Conservation (phyloP, 805 yeast species). For the Danielia reshetovae region DNA sequence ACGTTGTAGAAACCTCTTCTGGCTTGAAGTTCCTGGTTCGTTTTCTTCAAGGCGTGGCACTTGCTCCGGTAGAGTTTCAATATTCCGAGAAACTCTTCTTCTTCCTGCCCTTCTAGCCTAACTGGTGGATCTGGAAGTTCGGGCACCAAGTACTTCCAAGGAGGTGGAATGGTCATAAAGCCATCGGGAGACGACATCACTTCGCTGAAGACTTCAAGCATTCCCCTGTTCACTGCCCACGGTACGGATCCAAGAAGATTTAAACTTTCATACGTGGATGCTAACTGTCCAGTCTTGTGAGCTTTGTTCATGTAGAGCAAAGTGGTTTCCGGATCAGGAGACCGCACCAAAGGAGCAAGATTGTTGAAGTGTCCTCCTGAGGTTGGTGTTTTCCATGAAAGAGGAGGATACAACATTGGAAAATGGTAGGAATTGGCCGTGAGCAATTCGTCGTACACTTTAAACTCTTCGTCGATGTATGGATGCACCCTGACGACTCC, state of each 20-base stretch:
- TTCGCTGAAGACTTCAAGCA: slow-evolving; percentile 20
- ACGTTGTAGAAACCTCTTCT: slow-evolving; percentile 19
- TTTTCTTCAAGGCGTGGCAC: background rate
- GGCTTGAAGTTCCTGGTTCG: slow-evolving; percentile 4
- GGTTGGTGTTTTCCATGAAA: slow-evolving; percentile 29
- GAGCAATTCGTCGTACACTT: slow-evolving; percentile 8
- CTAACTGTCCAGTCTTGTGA: slow-evolving; percentile 29
- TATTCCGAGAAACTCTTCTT: slow-evolving; percentile 9
- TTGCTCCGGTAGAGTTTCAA: background rate
- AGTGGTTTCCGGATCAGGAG: slow-evolving; percentile 14
- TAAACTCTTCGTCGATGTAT: slow-evolving; percentile 6
- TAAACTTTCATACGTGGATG: slow-evolving; percentile 25
- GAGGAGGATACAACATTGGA: slow-evolving; percentile 40
- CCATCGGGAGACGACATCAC: slow-evolving; percentile 18
- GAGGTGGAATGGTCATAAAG: slow-evolving; percentile 26
- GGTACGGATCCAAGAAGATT: slow-evolving; percentile 25
- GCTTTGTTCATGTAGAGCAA: slow-evolving; percentile 22
- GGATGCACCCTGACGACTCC: slow-evolving; percentile 13
- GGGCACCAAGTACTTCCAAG: background rate
- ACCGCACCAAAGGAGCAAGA: slow-evolving; percentile 21
- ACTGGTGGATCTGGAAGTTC: slow-evolving; percentile 5
- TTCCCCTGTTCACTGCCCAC: slow-evolving; percentile 34
- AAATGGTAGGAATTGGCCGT: slow-evolving; percentile 12
- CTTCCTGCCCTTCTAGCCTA: background rate
- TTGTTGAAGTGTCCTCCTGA: slow-evolving; percentile 34